These are phyloP conservation scores for Mycena haematopus DNA, from an alignment of 768 basidiomycete genomes.

Conservation along the genomic window DNA sequence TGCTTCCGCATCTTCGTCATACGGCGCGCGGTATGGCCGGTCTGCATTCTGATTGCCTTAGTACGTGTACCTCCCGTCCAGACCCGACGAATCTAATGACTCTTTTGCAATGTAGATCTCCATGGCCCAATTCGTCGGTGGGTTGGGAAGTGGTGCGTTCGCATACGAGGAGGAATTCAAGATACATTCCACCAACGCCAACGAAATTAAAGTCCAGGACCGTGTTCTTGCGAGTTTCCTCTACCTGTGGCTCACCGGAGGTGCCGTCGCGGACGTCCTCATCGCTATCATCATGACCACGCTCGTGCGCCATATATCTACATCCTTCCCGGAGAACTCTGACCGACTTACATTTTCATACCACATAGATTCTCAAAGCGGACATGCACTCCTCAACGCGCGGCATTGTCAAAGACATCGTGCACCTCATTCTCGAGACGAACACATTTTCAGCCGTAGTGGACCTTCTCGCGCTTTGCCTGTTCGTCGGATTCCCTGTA, in stretches of 20 bases:
- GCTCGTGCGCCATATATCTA: constrained; percentile 4
- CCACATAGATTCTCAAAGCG: constrained; percentile 10
- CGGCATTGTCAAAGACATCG: constrained; percentile 1
- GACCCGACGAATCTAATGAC: neutral
- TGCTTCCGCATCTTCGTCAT: constrained; percentile 16
- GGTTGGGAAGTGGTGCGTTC: constrained; percentile 12
- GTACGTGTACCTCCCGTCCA: neutral
- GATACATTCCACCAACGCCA: neutral
- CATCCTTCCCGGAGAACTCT: too few relatives aligned
- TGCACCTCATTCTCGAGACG: constrained; percentile 15
- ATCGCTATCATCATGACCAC: constrained; percentile 18
- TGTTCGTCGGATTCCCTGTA: constrained; percentile 7
- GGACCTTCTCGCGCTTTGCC: neutral
- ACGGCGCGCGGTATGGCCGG: constrained; percentile 6
- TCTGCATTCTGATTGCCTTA: constrained; percentile 1
- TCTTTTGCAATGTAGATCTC: neutral
- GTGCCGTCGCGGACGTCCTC: constrained; percentile 5
- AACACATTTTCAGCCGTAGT: constrained; percentile 8
- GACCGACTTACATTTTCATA: neutral
- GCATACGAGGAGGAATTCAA: neutral
- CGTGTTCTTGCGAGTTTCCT: neutral
- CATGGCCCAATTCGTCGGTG: constrained; percentile 5
- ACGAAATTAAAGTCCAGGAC: neutral
- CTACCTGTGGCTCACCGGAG: constrained; percentile 13
- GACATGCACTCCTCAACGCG: neutral